A percentile compares a stretch with the other conserved stretches of the same genome.
Evolutionary conservation across 306 rosid species (phyloP).

Genomic region (Ormosia emarginata): DNA sequence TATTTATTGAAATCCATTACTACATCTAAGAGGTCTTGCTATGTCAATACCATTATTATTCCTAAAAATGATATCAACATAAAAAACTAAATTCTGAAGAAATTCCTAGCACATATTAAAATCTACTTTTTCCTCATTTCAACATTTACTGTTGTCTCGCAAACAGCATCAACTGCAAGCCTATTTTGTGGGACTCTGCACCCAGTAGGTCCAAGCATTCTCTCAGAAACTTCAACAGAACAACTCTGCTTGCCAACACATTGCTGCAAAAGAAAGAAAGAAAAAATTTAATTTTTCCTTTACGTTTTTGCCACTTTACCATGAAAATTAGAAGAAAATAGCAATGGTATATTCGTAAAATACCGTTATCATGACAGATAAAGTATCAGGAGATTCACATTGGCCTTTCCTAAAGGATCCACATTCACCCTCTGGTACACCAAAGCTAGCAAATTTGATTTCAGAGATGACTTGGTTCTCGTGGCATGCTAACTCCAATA

Average conservation of each 20-base stretch:
- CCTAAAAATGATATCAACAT: not conserved
- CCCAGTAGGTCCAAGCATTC: not conserved
- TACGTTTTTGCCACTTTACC: not conserved
- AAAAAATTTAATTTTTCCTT: not conserved
- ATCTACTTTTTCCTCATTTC: not conserved
- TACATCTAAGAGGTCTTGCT: not conserved
- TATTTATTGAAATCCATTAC: not conserved
- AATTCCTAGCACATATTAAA: not conserved
- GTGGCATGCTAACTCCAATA: slow-evolving; percentile 26
- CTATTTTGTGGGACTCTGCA: not conserved
- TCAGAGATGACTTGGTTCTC: slow-evolving; percentile 2
- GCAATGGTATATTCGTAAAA: not conserved
- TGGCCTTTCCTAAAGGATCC: slow-evolving; percentile 12
- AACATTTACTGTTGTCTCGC: not conserved
- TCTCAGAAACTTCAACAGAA: not conserved
- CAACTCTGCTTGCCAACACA: slow-evolving; percentile 13
- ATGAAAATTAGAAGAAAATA: not conserved
- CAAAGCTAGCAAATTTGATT: slow-evolving; percentile 34
- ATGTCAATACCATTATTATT: not conserved
- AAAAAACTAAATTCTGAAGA: not conserved
- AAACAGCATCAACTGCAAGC: slow-evolving; percentile 16
- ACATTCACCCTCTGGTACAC: not conserved
- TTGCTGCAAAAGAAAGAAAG: not conserved
- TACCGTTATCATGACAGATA: not conserved
- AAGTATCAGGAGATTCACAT: not conserved